Base-by-base conservation (phyloP, 129 eudicot species). In the Pittosporum tobira region DNA sequence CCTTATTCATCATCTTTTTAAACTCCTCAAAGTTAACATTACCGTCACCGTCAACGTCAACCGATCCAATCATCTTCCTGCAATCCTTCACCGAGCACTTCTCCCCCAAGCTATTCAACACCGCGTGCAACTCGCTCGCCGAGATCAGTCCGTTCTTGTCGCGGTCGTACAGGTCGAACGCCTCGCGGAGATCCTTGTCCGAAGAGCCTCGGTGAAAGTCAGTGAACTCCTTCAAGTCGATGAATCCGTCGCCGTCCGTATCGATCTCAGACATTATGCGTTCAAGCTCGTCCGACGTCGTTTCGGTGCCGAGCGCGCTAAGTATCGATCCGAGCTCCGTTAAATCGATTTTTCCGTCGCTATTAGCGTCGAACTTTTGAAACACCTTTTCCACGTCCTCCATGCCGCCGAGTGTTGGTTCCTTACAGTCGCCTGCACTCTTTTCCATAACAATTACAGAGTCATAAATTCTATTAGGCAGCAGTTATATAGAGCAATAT, bases 1-100 rank as follows among this genome's bases (percentile, higher is more conserved):
- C 10, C 70, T 73, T 71, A 23, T 62, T 74, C 95, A 90, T 85
- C 95, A 85, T 90, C 94, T 85, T 82, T 81, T 90, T 85, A 44
- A 90, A 90, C 84, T 90, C 95, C 49, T 82, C 88, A 48, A 90
- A 90, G 50, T 85, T 80, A 37, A 90, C 97, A 62, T 76, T 53
- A 10, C 95, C 94, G 16, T 85, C 97, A 20, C 97, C 97, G 45
- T 89, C 97, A 24, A 72, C 89, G 26, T 85, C 95, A 37, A 90
- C 95, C 8, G 82, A 72, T 15, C 71, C 68, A 54, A 90, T 86
- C 97, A 90, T 90, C 68, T 59, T 68, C 51, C 62, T 51, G 53
- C 97, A 90, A 50, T 90, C 95, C 78, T 77, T 80, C 71, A 85
- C 53, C 82, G 95, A 74, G 40, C 82, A 80, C 71, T 82, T 85